Conservation (phyloP, 2,329 filamentous ascomycete genomes). For the Botrytis medusae region DNA sequence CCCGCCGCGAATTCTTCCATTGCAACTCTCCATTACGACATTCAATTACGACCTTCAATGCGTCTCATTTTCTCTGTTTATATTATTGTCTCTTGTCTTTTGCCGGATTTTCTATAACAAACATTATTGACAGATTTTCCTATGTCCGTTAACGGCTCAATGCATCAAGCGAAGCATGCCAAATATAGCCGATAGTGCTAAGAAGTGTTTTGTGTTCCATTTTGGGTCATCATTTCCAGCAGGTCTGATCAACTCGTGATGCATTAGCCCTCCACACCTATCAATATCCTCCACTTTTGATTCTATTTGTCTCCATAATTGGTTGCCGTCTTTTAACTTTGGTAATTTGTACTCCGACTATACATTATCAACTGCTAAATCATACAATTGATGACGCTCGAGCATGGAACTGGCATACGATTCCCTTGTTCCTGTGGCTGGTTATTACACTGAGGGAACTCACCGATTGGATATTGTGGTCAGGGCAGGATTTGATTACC, state of each 20-base stretch:
- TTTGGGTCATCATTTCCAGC: constrained; percentile 39
- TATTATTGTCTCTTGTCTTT: constrained; percentile 2
- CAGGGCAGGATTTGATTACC: constrained; percentile 26
- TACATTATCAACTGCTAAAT: constrained; percentile 29
- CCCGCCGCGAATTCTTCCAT: background rate
- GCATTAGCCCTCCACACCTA: constrained; percentile 40
- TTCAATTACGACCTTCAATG: background rate
- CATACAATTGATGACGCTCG: constrained; percentile 26
- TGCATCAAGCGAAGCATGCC: constrained; percentile 30
- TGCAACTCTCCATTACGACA: background rate
- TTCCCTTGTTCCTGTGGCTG: constrained; percentile 29
- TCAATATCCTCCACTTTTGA: constrained; percentile 37
- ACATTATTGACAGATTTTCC: constrained; percentile 13
- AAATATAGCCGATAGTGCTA: constrained; percentile 22
- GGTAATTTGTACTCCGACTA: constrained; percentile 30
- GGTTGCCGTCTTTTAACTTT: constrained; percentile 27
- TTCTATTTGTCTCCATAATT: constrained; percentile 37
- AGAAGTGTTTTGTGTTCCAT: constrained; percentile 35
- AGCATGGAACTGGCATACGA: constrained; percentile 22
- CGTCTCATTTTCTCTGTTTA: constrained; percentile 1
- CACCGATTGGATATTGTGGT: constrained; percentile 30
- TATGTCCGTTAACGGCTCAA: constrained; percentile 37
- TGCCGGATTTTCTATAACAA: background rate
- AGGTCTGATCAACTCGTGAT: constrained; percentile 30
- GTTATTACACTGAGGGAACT: constrained; percentile 23